Conservation (phyloP, 305 asterid species). For the Caryopteris hybrid region DNA sequence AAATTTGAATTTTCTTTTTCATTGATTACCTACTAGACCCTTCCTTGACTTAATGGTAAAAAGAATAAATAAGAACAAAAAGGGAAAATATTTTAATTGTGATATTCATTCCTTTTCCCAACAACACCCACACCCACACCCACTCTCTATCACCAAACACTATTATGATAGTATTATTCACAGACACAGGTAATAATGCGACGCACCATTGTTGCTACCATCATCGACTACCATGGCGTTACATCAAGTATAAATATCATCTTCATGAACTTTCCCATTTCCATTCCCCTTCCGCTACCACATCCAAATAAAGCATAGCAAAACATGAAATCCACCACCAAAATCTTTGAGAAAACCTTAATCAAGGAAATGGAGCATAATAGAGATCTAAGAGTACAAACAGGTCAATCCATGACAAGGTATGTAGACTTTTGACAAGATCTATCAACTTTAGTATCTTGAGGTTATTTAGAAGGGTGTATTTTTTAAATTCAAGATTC, state of each 20-base stretch:
- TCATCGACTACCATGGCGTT: not conserved
- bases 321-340: not conserved
- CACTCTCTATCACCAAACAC: too few species aligned
- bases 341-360: not conserved
- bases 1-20: slow-evolving; percentile 1
- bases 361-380: not conserved
- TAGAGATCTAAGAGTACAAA: not conserved
- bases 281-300: not conserved
- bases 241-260: not conserved
- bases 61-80: not conserved
- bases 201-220: not conserved
- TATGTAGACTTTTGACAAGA: not conserved
- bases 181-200: not conserved
- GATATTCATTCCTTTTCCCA: not conserved
- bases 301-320: not conserved
- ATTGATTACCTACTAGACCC: not conserved
- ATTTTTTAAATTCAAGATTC: not conserved
- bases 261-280: not conserved
- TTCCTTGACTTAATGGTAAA: not conserved
- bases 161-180: too few species aligned
- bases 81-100: not conserved
- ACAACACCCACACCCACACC: too few species aligned
- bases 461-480: not conserved
- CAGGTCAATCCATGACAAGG: not conserved
- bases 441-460: not conserved